Evolutionary conservation across 345 rosid genomes (phyloP).

Genomic region (Populus ilicifolia): DNA sequence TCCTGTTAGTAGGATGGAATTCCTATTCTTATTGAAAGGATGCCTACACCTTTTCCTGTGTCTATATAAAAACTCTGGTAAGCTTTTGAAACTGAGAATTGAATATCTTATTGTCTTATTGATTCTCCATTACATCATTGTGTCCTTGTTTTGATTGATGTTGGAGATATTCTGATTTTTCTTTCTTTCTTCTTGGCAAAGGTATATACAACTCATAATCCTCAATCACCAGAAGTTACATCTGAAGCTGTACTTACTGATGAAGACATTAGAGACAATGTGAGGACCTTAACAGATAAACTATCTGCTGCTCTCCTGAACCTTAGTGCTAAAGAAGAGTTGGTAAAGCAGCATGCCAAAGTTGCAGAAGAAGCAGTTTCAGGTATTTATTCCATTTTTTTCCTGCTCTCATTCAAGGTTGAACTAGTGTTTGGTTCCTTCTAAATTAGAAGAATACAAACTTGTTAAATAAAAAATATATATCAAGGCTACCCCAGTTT

Average conservation of each 20-base stretch:
- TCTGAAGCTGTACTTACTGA: conserved; percentile 41
- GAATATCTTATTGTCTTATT: background rate
- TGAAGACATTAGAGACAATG: conserved; percentile 49
- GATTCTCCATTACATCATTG: background rate
- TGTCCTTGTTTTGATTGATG: background rate
- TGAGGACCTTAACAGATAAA: conserved; percentile 51
- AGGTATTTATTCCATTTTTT: conserved; percentile 40
- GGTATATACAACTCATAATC: conserved; percentile 37
- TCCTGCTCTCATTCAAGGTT: background rate
- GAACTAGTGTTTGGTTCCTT: background rate
- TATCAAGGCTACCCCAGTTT: background rate
- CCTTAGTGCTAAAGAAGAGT: conserved; percentile 79
- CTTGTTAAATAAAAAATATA: background rate
- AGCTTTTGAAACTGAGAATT: background rate
- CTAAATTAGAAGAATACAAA: background rate
- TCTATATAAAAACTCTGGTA: background rate
- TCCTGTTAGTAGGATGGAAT: background rate
- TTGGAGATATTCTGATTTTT: conserved; percentile 15
- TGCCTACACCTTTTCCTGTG: background rate
- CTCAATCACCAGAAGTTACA: conserved; percentile 59
- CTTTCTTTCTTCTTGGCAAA: conserved; percentile 18
- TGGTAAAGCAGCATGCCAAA: conserved; percentile 85
- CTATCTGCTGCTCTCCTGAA: conserved; percentile 81
- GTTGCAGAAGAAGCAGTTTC: conserved; percentile 98
- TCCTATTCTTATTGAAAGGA: background rate